These are phyloP conservation scores for Agaricus bisporus DNA, from an alignment of 768 basidiomycete species.

Conservation along the genomic window DNA sequence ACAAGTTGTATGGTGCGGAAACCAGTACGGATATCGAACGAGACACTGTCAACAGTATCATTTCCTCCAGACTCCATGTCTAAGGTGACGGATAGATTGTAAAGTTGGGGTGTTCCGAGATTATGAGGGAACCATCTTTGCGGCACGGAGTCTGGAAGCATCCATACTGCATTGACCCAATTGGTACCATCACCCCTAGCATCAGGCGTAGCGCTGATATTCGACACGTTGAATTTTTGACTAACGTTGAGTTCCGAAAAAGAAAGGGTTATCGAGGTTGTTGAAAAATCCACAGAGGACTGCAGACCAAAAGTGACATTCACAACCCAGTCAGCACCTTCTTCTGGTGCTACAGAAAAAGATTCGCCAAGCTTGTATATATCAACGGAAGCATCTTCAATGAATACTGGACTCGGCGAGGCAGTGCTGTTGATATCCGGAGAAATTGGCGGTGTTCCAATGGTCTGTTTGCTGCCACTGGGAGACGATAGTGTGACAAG, in stretches of 20 bases:
- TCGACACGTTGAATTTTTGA: slow-evolving; percentile 29
- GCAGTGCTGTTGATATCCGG: slow-evolving; percentile 13
- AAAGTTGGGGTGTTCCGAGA: slow-evolving; percentile 48
- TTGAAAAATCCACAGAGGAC: slow-evolving; percentile 28
- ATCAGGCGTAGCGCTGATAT: slow-evolving; percentile 17
- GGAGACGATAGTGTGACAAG: slow-evolving; percentile 34
- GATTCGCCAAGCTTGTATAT: slow-evolving; percentile 49
- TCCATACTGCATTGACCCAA: slow-evolving; percentile 39
- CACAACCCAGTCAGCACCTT: slow-evolving; percentile 48
- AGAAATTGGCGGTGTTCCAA: slow-evolving; percentile 18
- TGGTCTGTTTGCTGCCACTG: slow-evolving; percentile 12
- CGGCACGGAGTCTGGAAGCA: slow-evolving; percentile 37
- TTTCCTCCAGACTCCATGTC: slow-evolving; percentile 15
- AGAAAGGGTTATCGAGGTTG: slow-evolving; percentile 33
- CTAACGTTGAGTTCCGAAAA: slow-evolving; percentile 38
- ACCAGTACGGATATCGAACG: slow-evolving; percentile 41
- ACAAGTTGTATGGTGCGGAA: slow-evolving; percentile 55
- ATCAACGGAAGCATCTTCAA: slow-evolving; percentile 49
- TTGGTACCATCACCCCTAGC: slow-evolving; percentile 21
- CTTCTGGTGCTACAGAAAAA: slow-evolving; percentile 35
- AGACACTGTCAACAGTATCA: slow-evolving; percentile 18
- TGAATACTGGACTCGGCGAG: slow-evolving; percentile 27
- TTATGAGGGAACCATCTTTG: slow-evolving; percentile 51
- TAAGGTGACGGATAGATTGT: slow-evolving; percentile 42
- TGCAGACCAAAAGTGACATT: slow-evolving; percentile 47